Evolutionary conservation across 1,284 basidiomycete species (phyloP), one percentile per base, ranked within the genome.

Genomic region (Cryptococcus depauperatus): DNA sequence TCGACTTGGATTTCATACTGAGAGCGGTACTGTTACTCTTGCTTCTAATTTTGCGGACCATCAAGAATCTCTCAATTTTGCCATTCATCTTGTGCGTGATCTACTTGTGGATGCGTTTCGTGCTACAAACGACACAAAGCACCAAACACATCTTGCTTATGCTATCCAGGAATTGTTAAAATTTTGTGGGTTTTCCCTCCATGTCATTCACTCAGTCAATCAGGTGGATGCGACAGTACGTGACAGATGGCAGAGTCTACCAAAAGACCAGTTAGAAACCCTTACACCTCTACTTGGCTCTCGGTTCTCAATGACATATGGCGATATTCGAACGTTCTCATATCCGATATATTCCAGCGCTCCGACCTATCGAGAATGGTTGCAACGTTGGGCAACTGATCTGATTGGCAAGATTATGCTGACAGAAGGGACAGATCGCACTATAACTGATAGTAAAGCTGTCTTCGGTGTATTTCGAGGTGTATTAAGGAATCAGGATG

Each of bases 281-380:
- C 78, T 96, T 37, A 80, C 84, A 0, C 92, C 95, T 0, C 75
- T 98, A n/a, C 76, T 96, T 18, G 83, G 82, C 43, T 82, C 80
- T 7, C 78, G 80, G 22, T 91, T 84, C 62, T 52, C 55, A 16
- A 52, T 71, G 13, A 44, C 40, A 11, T 54, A 60, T 5, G 41
- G 50, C 3, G 41, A 57, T 6, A 40, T 48, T 29, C 71, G 71
- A 19, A 49, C 72, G 6, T 70, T 75, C 30, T 62, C 73, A 26
- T 77, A 81, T 54, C 90, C 91, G 3, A 80, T 96, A 44, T 99
- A 97, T 69, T 75, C 77, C 1, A 72, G 74, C 3, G 77, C 82
- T 44, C 69, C 77, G 4, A 90, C 88, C 0, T 98, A 95, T 69
- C 81, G 92, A 38, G 92, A 98, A 67, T 99, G 95, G 95, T 77